phyloP scores from a whole-genome alignment of 352 stramenopile genomes.

The Peronospora destructor region DNA sequence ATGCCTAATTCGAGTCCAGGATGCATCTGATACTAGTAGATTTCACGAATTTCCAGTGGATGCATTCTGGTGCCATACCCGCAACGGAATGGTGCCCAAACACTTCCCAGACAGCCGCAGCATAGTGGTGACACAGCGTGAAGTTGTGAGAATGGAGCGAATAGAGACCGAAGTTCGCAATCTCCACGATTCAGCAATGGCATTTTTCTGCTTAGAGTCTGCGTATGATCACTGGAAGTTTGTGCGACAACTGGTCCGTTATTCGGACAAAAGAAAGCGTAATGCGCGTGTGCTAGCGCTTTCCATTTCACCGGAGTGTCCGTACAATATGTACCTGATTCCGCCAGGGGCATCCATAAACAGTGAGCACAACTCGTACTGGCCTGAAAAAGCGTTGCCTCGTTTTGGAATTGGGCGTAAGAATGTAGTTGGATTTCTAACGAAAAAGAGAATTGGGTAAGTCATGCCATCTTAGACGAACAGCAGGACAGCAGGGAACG shows the following conservation, averaged over 20 bases:
- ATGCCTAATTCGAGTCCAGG: constrained; percentile 44
- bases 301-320: constrained; percentile 30
- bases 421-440: constrained; percentile 57
- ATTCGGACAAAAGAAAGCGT: constrained; percentile 58
- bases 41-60: constrained; percentile 55
- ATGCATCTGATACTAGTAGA: constrained; percentile 33
- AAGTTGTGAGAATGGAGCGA: constrained; percentile 33
- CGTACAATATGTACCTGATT: constrained; percentile 59
- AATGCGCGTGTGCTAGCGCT: constrained; percentile 42
- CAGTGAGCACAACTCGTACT: constrained; percentile 66
- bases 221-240: constrained; percentile 68
- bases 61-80: constrained; percentile 40
- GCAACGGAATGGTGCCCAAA: constrained; percentile 21
- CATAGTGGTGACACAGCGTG: constrained; percentile 37
- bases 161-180: constrained; percentile 39
- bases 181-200: constrained; percentile 34
- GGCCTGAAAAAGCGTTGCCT: constrained; percentile 43
- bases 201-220: constrained; percentile 60
- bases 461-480: not conserved
- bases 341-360: constrained; percentile 71
- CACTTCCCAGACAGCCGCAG: constrained; percentile 22
- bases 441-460: constrained; percentile 32
- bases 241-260: constrained; percentile 54
- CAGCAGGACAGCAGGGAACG: not conserved
- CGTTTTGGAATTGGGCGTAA: constrained; percentile 42